These are phyloP conservation scores for Serendipita sp. DNA, from an alignment of 1,284 basidiomycete genomes.

Conservation along the genomic window DNA sequence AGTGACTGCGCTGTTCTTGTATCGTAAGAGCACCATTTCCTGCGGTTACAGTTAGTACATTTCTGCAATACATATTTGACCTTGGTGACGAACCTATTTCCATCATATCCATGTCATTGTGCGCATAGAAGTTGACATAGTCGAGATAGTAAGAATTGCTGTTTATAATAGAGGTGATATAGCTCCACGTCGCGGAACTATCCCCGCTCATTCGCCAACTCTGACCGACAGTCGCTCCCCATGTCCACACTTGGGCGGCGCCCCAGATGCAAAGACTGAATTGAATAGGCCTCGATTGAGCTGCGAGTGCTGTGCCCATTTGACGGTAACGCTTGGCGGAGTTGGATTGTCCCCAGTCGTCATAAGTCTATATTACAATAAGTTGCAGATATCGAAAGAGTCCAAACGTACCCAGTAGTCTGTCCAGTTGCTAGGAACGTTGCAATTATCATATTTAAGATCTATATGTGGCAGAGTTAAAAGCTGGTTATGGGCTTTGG, in stretches of 20 bases:
- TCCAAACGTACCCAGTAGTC: constrained; percentile 25
- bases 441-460: constrained; percentile 46
- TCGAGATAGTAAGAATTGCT: constrained; percentile 30
- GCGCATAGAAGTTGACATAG: constrained; percentile 31
- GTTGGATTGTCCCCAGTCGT: constrained; percentile 33
- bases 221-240: constrained; percentile 40
- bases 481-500: too few species aligned
- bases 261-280: constrained; percentile 41
- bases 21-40: constrained; percentile 37
- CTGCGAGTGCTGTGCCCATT: constrained; percentile 35
- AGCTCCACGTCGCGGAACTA: constrained; percentile 35
- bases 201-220: constrained; percentile 43
- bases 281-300: constrained; percentile 30
- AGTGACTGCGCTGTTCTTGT: constrained; percentile 40
- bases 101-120: constrained; percentile 54
- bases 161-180: constrained; percentile 30
- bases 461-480: constrained; percentile 17
- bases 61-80: neutral
- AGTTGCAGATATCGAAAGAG: neutral
- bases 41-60: constrained; percentile 11
- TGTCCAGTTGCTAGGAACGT: constrained; percentile 37
- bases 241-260: constrained; percentile 34
- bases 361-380: constrained; percentile 18
- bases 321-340: constrained; percentile 39
- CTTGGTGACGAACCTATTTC: constrained; percentile 23